These are phyloP conservation scores for Zasmidium citrigriseum DNA, from an alignment of 2,329 filamentous ascomycete genomes.

Conservation along the genomic window DNA sequence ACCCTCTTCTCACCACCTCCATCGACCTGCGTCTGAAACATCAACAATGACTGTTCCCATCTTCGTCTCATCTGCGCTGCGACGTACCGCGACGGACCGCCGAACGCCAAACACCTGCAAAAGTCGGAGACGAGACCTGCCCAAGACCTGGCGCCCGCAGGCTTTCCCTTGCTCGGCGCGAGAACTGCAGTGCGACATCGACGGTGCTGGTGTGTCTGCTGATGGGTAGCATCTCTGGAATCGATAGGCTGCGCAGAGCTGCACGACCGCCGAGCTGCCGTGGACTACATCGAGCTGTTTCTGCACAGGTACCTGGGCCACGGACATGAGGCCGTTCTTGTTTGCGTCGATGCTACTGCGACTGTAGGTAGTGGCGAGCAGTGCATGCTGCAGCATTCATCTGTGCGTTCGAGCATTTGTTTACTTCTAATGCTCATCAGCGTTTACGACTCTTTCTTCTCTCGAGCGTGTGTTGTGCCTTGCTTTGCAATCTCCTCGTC, in stretches of 20 bases:
- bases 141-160: not conserved
- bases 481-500: conserved; percentile 1
- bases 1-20: not conserved
- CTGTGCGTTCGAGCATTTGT: no score
- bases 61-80: not conserved
- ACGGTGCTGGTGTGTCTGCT: conserved; percentile 3
- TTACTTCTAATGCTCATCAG: not conserved
- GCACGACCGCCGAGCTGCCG: not conserved
- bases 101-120: not conserved
- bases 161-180: not conserved
- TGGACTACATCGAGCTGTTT: no score
- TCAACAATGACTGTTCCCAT: not conserved
- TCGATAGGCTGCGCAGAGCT: conserved; percentile 1
- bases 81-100: not conserved
- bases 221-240: not conserved
- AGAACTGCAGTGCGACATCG: not conserved
- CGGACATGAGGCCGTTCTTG: not conserved
- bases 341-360: not conserved
- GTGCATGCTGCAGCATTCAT: not conserved
- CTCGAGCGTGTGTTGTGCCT: not conserved
- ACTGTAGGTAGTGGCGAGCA: not conserved
- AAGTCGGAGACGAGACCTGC: not conserved
- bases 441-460: not conserved
- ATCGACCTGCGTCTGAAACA: conserved; percentile 7
- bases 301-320: not conserved